A percentile compares a stretch with the other conserved stretches of the same genome.
Conservation (phyloP, 352 stramenopile genomes). For the Phytophthora litchii region DNA sequence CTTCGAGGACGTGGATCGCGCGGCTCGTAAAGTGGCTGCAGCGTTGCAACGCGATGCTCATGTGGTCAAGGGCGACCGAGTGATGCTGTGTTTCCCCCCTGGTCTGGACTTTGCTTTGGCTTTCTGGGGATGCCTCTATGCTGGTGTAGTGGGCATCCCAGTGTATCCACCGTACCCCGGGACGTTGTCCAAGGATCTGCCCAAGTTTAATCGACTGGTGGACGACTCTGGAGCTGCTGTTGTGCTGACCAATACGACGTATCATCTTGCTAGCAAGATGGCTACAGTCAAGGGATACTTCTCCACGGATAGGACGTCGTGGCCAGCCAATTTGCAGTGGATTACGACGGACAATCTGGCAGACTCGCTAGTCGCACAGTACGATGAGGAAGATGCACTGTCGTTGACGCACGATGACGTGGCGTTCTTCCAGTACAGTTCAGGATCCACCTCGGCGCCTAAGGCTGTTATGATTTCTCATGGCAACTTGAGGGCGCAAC, state of each 20-base stretch:
- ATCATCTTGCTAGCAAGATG: conserved; percentile 82
- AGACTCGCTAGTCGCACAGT: conserved; percentile 54
- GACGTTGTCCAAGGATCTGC: conserved; percentile 75
- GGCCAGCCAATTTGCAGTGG: conserved; percentile 72
- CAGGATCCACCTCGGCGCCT: conserved; percentile 75
- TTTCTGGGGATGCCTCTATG: conserved; percentile 85
- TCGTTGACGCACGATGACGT: conserved; percentile 57
- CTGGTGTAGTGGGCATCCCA: conserved; percentile 69
- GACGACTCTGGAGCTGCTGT: conserved; percentile 66
- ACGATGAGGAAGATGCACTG: conserved; percentile 50
- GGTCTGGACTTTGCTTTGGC: conserved; percentile 76
- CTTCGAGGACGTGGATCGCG: conserved; percentile 69
- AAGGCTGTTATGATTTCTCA: conserved; percentile 89
- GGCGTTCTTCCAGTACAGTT: conserved; percentile 89
- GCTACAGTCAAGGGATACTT: conserved; percentile 83
- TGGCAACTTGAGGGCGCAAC: conserved; percentile 69
- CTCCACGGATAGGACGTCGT: conserved; percentile 57
- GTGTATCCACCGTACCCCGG: conserved; percentile 81
- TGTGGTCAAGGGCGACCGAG: conserved; percentile 67
- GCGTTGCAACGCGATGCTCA: conserved; percentile 56
- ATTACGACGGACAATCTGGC: conserved; percentile 71
- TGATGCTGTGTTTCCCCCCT: conserved; percentile 80
- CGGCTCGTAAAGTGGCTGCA: conserved; percentile 65
- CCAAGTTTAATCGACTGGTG: conserved; percentile 82
- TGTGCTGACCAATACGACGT: conserved; percentile 78